Base-by-base conservation (phyloP, 345 rosid species). In the Tarenaya hassleriana region DNA sequence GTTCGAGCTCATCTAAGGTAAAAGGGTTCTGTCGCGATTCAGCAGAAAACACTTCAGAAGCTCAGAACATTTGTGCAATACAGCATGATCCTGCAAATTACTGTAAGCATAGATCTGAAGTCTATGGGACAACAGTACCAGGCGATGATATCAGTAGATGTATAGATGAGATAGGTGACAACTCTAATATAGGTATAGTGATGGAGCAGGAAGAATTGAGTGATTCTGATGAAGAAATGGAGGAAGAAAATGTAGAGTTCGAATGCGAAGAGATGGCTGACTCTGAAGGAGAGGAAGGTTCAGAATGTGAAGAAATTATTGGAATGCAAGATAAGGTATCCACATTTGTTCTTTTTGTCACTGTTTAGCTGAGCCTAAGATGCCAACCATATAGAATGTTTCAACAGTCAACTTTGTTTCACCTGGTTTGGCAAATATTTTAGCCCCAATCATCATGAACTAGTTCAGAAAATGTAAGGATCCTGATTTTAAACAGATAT, bases 161-260 rank as follows among this genome's bases (percentile, higher is more conserved):
- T 63, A 60, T 62, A 43, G 83, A 75, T 14, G 75, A 75, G 59
- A 46, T 63, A 34, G 69, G 58, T 47, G 83, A 83, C 49, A 77
- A 66, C 38, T 77, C 97, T 60, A 78, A 75, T 66, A 79, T 75
- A 3, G 98, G 67, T 55, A 88, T 92, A 69, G 83, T 92, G 67
- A 92, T 92, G 97, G 98, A 92, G 66, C 91, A 85, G 62, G 98
- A 92, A 73, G 97, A 92, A 75, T 73, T 92, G 67, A 92, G 98
- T 51, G 98, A 87, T 67, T 87, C 98, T 34, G 96, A 85, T 17
- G 98, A 92, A 66, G 96, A 84, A 16, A 56, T 60, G 48, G 71
- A 67, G 60, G 98, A 84, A 75, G 95, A 92, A 64, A 67, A 88
- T 69, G 95, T 92, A 8, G 95, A 88, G 74, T 92, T 92, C 75